Conservation (phyloP, 306 rosid genomes). For the Pterocarpus santalinus region DNA sequence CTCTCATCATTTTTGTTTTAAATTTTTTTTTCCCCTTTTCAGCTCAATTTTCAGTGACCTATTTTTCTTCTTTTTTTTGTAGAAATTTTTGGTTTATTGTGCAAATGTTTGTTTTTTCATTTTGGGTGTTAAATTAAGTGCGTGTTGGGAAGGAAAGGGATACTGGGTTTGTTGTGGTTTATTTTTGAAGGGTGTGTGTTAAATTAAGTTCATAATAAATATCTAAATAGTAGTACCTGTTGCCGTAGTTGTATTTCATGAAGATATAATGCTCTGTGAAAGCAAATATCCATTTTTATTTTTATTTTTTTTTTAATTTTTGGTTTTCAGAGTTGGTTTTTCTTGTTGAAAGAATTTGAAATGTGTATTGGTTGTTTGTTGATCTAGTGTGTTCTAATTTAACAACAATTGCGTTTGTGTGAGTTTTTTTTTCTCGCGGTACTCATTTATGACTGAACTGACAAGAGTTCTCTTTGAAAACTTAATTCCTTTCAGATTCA, state of each 20-base stretch:
- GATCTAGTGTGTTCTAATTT: not conserved
- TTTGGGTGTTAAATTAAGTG: not conserved
- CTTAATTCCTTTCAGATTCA: slow-evolving; percentile 66
- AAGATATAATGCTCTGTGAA: slow-evolving; percentile 11
- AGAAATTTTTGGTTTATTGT: slow-evolving; percentile 4
- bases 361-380: slow-evolving; percentile 22
- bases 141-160: not conserved
- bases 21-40: not conserved
- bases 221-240: not conserved
- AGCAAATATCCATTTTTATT: not conserved
- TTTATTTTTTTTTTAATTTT: not conserved
- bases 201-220: slow-evolving; percentile 4
- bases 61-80: not conserved
- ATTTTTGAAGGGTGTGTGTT: slow-evolving; percentile 3
- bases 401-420: slow-evolving; percentile 1
- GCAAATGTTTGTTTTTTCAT: not conserved
- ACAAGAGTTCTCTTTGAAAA: slow-evolving; percentile 34
- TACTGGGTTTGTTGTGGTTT: slow-evolving; percentile 8
- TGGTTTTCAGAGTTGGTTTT: too few relatives aligned
- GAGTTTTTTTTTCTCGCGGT: not conserved
- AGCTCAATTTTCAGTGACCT: slow-evolving; percentile 29
- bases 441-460: not conserved
- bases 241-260: slow-evolving; percentile 23
- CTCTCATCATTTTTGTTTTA: not conserved
- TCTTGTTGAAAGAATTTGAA: not conserved